A percentile compares a stretch with the other conserved stretches of the same genome.
phyloP scores from a whole-genome alignment of 2,329 filamentous ascomycete genomes.

The Septoria linicola region DNA sequence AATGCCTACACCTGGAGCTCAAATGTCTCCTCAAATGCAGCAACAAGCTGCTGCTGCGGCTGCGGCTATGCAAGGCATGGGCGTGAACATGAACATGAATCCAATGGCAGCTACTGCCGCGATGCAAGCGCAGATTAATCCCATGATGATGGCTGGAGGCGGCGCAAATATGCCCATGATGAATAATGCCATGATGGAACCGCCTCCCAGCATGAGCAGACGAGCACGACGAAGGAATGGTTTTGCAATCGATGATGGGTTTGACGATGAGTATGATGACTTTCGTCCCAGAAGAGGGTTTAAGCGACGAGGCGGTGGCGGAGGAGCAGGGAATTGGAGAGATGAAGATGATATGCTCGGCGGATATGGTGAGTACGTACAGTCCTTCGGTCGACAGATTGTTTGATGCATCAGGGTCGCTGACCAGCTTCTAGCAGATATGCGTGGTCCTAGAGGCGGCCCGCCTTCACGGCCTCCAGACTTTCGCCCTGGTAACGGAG shows the following conservation, averaged over 20 bases:
- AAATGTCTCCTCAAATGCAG: conserved; percentile 5
- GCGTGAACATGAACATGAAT: background rate
- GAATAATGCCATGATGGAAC: conserved; percentile 13
- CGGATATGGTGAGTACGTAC: conserved; percentile 26
- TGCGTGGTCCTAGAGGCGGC: conserved; percentile 18
- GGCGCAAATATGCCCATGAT: conserved; percentile 10
- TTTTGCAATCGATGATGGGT: conserved; percentile 13
- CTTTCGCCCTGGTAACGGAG: background rate
- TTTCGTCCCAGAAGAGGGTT: conserved; percentile 9
- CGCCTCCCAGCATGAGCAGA: conserved; percentile 6
- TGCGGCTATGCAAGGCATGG: conserved; percentile 6
- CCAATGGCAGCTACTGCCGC: conserved; percentile 8
- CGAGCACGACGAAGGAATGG: conserved; percentile 15
- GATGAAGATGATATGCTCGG: conserved; percentile 23
- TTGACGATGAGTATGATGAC: conserved; percentile 22
- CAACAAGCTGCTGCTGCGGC: conserved; percentile 5
- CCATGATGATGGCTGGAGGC: conserved; percentile 17
- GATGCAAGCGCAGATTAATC: conserved; percentile 6
- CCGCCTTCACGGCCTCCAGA: background rate
- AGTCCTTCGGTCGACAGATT: background rate
- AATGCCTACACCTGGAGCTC: background rate
- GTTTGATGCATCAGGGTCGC: background rate
- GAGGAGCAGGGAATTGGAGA: conserved; percentile 13
- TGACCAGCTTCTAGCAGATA: conserved; percentile 4
- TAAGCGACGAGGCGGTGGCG: conserved; percentile 1